Percentiles rank a stretch among this genome's conserved stretches.
Evolutionary conservation across 805 yeast genomes (phyloP).

Genomic region (Maudiozyma saulgeensis): DNA sequence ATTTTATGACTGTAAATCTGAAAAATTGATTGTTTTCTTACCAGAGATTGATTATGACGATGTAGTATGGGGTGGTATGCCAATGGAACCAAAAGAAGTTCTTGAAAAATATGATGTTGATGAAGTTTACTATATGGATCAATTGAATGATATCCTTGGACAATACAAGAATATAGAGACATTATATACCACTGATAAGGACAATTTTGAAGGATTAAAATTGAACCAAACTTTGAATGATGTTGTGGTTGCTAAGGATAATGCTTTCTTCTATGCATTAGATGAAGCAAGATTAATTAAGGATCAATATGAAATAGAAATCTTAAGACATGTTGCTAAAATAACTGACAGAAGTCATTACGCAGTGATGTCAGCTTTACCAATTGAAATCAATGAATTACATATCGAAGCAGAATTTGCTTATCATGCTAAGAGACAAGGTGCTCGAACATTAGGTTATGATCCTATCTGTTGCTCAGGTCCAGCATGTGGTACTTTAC

Average conservation of each 20-base stretch:
- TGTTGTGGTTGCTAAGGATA: constrained; percentile 34
- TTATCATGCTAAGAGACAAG: constrained; percentile 89
- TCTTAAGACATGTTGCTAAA: constrained; percentile 70
- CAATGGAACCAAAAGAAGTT: constrained; percentile 61
- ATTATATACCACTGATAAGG: constrained; percentile 45
- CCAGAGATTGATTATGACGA: constrained; percentile 83
- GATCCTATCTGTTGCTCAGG: constrained; percentile 97
- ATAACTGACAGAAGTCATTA: constrained; percentile 83
- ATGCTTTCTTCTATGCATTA: constrained; percentile 55
- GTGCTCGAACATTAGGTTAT: constrained; percentile 79
- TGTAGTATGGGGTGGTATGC: constrained; percentile 94
- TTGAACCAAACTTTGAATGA: not conserved
- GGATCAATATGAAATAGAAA: constrained; percentile 68
- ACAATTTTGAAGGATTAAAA: constrained; percentile 31
- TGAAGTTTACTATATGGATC: constrained; percentile 55
- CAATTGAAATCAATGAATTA: constrained; percentile 78
- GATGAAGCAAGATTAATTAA: constrained; percentile 83
- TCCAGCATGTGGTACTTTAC: constrained; percentile 81
- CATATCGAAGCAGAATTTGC: constrained; percentile 94
- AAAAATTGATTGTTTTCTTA: constrained; percentile 59
- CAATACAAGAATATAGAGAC: constrained; percentile 20
- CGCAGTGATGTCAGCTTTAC: constrained; percentile 88
- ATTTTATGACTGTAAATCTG: constrained; percentile 43
- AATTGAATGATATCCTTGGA: constrained; percentile 33
- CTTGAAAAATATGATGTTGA: constrained; percentile 64